Base-by-base conservation (phyloP, 2,329 filamentous ascomycete genomes). In the Ophiobolus disseminans region DNA sequence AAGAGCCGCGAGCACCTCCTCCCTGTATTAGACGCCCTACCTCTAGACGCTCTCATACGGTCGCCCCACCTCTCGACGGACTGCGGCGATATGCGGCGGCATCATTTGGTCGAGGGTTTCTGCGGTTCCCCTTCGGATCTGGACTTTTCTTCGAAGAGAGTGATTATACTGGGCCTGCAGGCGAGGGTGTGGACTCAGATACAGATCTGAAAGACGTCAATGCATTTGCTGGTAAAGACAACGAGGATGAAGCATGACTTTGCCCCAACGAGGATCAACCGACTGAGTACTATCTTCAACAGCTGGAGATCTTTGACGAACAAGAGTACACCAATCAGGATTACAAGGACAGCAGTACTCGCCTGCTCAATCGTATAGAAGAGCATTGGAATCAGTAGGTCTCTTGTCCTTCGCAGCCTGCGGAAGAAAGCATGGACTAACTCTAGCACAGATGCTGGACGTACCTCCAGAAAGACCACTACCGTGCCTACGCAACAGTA, bases 291-390 rank as follows among this genome's bases (percentile, higher is more conserved):
- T 63, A 64, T 28, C 28, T 55, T 42, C 8, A 51, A 44, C 19
- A 60, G 39, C 41, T 52, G 11, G 23, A 58, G 16, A 26, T 21
- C 9, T 56, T 57, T 16, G 42, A 62, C 19, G 34, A 62, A 48
- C 5, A 38, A 45, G 45, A 62, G 42, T 53, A 57, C 28, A 35
- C 25, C 3, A 53, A 62, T 46, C 34, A 63, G 30, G 46, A 63
- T 48, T 63, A 63, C 25, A 53, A 49, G 32, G 36, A 62, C 11
- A 55, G 55, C n/a, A 63, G 32, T 51, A 57, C 51, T 46, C 25
- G 28, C 31, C 46, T 58, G 5, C 31, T 60, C 3, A 37, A 60
- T 55, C 20, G 16, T 46, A 56, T 61, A 13, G 43, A 64, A 55
- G 50, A 53, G 40, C 22, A 56, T 45, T 63, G 19, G 55, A 50